Base-by-base conservation (phyloP, 257 asterid species). In the Solanum neorickii region DNA sequence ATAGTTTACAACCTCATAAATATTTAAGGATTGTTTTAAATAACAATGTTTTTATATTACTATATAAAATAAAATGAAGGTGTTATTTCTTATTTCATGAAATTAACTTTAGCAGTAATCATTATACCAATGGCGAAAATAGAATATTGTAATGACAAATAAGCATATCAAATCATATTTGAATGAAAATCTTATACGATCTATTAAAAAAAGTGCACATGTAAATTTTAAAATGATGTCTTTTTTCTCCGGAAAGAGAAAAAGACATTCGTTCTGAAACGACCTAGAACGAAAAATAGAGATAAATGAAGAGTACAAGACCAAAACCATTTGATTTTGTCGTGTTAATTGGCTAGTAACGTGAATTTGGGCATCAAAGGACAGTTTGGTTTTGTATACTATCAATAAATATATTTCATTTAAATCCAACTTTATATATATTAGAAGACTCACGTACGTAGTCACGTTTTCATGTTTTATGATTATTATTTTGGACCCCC, bases 391-490 rank as follows among this genome's bases (percentile, higher is more conserved):
- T 66, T 12, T 6, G 73, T 65, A 65, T 65, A 25, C 16, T 5
- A 65, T 65, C 35, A 12, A 65, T n/a, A n/a, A n/a, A 65, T 65
- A n/a, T 65, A n/a, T 65, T 68, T 13, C 1, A 68, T 27, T 68
- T 68, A 68, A 68, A 70, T 33, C 25, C 42, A 31, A 70, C 16
- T 78, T 46, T 15, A 3, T 44, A n/a, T 11, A 20, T 59, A 12
- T 70, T 42, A 76, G 60, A 76, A 72, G 46, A 76, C 37, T n/a
- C 65, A 56, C 65, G 65, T 56, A 78, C 84, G 11, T 78, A 77
- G n/a, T 77, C 84, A 78, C 66, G 84, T 78, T 78, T 78, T 27
- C 65, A 27, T 78, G 84, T 78, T 78, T 46, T 27, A 15, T 78
- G 41, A 78, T 27, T 41, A 23, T 16, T 47, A 4, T 25, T 9